Conservation (phyloP, 352 stramenopile genomes). For the Saprolegnia parasitica region DNA sequence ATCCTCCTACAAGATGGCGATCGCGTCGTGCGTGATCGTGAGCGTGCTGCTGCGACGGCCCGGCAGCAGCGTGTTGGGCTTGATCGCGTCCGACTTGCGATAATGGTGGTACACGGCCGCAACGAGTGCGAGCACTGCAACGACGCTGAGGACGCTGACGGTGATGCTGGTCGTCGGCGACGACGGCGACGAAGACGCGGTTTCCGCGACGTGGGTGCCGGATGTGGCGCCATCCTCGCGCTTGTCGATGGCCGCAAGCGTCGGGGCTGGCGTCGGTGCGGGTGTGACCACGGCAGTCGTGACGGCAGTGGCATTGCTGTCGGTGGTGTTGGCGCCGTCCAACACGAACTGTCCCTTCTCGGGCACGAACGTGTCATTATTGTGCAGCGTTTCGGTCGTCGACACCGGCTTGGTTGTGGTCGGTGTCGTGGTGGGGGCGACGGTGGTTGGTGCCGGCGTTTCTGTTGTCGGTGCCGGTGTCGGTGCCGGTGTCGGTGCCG, state of each 20-base stretch:
- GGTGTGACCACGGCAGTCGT: not conserved
- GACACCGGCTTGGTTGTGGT: not conserved
- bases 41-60: not conserved
- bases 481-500: constrained; percentile 7
- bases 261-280: constrained; percentile 2
- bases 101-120: constrained; percentile 1
- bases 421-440: not conserved
- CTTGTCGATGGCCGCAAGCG: not conserved
- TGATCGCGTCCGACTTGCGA: constrained; percentile 3
- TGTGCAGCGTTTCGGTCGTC: no score
- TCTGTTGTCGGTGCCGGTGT: not conserved
- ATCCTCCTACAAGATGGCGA: constrained; percentile 9
- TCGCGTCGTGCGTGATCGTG: constrained; percentile 3
- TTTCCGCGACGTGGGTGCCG: not conserved
- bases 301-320: not conserved
- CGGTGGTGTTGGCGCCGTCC: not conserved
- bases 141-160: not conserved
- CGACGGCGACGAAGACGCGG: not conserved
- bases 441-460: not conserved
- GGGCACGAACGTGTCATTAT: no score
- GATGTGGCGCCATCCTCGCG: not conserved
- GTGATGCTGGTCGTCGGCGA: not conserved
- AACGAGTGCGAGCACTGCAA: not conserved
- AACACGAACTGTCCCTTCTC: no score
- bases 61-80: constrained; percentile 5